Base-by-base conservation (phyloP, 2,329 filamentous ascomycete genomes). In the Talaromyces funiculosus region DNA sequence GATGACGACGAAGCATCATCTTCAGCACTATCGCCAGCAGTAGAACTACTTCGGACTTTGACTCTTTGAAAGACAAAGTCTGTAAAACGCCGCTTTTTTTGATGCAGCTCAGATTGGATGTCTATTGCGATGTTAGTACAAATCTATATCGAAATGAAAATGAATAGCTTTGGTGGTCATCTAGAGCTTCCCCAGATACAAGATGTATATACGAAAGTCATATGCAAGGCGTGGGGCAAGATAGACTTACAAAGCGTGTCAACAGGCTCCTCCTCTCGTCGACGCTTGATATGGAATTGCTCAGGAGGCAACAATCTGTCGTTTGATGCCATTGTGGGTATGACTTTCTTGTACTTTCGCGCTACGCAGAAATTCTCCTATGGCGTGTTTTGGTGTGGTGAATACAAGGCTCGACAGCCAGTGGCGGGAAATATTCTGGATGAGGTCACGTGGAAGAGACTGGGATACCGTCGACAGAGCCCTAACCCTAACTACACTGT, bases 191-290 rank as follows among this genome's bases (percentile, higher is more conserved):
- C 20, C 29, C 16, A 10, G 20, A 16, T 31, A 31, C 16, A 29
- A 31, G 4, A 51, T 47, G 29, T 47, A 49, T 37, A 49, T 35
- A n/a, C n/a, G n/a, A 59, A 49, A 31, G 35, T 18, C 37, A 59
- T 29, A 29, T 22, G 42, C 43, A 59, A 51, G 35, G 45, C 24
- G 49, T 57, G 55, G 55, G 47, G 45, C 42, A 38, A 55, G n/a
- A 29, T 20, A 38, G 10, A 59, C 61, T 49, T 78, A 81, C 79
- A 80, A 54, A 84, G 72, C 22, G 78, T 77, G 62, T 84, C 82
- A n/a, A 83, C 78, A 3, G 82, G 81, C 53, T 82, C 80, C 58
- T 85, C 82, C 59, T 80, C 78, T 59, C 82, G 79, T 64, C 82
- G 81, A 60, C 83, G 78, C 72, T 85, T 85, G 68, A 85, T 78